Percentiles rank a stretch among this genome's conserved stretches.
These are phyloP conservation scores for Chalaropsis ovoidea DNA, from an alignment of 2,329 filamentous ascomycete genomes.

Conservation along the genomic window DNA sequence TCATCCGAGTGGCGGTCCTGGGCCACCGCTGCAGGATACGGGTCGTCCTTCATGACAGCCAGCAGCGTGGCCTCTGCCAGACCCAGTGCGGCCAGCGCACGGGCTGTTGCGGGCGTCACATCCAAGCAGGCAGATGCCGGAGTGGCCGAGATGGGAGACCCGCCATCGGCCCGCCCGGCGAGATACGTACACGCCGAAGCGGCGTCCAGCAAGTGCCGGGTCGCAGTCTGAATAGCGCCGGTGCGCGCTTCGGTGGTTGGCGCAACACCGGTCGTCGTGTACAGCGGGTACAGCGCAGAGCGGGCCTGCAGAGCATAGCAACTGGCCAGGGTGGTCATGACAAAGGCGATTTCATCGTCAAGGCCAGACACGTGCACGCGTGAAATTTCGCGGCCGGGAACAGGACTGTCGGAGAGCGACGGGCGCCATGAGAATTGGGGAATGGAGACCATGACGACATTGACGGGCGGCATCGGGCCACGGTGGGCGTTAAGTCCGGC, in stretches of 20 bases:
- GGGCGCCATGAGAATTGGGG: constrained; percentile 75
- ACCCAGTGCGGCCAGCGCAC: constrained; percentile 54
- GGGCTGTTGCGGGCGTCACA: constrained; percentile 43
- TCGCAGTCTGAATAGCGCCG: constrained; percentile 60
- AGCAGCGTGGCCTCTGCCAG: constrained; percentile 83
- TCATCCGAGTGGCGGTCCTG: constrained; percentile 73
- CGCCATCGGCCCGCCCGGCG: constrained; percentile 43
- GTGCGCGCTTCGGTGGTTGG: constrained; percentile 56
- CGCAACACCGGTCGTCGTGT: constrained; percentile 53
- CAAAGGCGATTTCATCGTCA: constrained; percentile 74
- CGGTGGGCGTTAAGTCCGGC: constrained; percentile 50
- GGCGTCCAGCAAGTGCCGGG: constrained; percentile 66
- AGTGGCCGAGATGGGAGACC: constrained; percentile 26
- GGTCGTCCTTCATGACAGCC: constrained; percentile 86
- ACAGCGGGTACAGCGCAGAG: constrained; percentile 60
- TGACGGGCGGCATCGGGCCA: constrained; percentile 19
- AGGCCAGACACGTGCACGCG: constrained; percentile 63
- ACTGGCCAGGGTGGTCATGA: constrained; percentile 65
- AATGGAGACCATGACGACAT: constrained; percentile 27
- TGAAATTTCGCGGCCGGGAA: constrained; percentile 53
- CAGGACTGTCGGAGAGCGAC: constrained; percentile 56
- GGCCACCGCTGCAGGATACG: constrained; percentile 72
- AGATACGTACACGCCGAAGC: constrained; percentile 69
- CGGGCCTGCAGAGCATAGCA: constrained; percentile 64
- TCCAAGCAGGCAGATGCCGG: constrained; percentile 41